phyloP scores from a whole-genome alignment of 1,284 basidiomycete species.

The Schizopora paradoxa region DNA sequence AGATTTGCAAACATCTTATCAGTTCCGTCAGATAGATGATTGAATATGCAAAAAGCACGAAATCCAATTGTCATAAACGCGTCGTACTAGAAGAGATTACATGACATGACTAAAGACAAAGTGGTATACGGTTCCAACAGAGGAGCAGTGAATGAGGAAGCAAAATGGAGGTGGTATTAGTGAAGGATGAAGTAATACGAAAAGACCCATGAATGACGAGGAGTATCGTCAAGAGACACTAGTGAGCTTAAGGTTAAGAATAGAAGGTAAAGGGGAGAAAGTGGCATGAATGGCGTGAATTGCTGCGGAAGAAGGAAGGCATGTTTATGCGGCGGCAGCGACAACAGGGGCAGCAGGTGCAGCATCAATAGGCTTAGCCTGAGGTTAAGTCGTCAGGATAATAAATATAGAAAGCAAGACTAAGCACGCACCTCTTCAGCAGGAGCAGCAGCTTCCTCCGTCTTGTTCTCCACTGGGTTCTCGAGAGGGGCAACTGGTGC shows the following conservation, averaged over 20 bases:
- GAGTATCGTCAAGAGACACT: conserved; percentile 22
- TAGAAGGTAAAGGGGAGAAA: conserved; percentile 25
- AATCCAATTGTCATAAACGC: too few relatives aligned
- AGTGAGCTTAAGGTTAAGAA: conserved; percentile 19
- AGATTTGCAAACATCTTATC: too few relatives aligned
- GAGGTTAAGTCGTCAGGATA: conserved; percentile 24
- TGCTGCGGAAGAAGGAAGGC: conserved; percentile 3
- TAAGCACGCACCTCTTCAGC: conserved; percentile 33
- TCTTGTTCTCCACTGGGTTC: conserved; percentile 45
- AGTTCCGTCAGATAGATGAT: too few relatives aligned
- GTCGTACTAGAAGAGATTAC: too few relatives aligned
- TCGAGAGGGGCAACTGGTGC: conserved; percentile 69
- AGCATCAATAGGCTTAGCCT: conserved; percentile 25
- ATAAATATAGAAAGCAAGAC: conserved; percentile 32
- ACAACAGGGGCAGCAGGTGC: conserved; percentile 34
- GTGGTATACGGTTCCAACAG: too few relatives aligned
- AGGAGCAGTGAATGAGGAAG: conserved; percentile 44
- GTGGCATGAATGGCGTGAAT: conserved; percentile 19
- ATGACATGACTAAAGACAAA: too few relatives aligned
- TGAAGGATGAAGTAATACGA: conserved; percentile 43
- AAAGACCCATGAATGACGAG: too few relatives aligned
- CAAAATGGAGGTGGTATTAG: conserved; percentile 38
- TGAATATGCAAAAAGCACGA: too few relatives aligned
- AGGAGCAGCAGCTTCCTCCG: conserved; percentile 34
- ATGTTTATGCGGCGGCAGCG: conserved; percentile 20